Percentiles rank a stretch among this genome's conserved stretches.
phyloP scores from a whole-genome alignment of 495 filamentous ascomycete genomes.

The Podospora bellae-mahoneyi region DNA sequence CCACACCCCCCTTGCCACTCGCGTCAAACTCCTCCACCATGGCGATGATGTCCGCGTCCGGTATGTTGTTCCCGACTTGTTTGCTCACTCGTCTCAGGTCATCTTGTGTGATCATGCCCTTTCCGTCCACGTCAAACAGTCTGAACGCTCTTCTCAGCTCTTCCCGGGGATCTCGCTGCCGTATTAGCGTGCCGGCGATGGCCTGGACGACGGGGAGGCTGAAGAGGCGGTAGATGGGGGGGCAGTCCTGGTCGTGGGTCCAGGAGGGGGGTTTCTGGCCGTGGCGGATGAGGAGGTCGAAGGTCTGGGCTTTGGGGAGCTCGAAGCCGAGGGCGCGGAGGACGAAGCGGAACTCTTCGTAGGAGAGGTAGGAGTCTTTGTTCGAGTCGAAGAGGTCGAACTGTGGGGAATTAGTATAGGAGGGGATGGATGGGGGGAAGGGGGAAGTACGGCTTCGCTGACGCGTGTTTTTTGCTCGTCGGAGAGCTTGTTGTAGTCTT shows the following conservation, averaged over 20 bases:
- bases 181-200: conserved; percentile 75
- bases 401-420: conserved; percentile 40
- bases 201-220: conserved; percentile 58
- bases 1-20: conserved; percentile 85
- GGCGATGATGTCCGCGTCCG: conserved; percentile 85
- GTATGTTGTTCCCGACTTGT: conserved; percentile 85
- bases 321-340: conserved; percentile 94
- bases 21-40: conserved; percentile 99
- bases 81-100: conserved; percentile 84
- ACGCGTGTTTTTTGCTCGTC: conserved; percentile 38
- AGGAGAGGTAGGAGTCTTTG: conserved; percentile 89
- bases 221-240: conserved; percentile 37
- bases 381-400: conserved; percentile 97
- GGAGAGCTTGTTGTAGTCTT: conserved; percentile 36
- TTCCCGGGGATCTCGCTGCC: conserved; percentile 77
- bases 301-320: conserved; percentile 39
- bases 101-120: conserved; percentile 80
- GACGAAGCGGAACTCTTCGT: conserved; percentile 97
- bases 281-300: conserved; percentile 36
- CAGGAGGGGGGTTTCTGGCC: conserved; percentile 35
- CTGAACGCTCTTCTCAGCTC: conserved; percentile 91
- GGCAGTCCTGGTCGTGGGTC: conserved; percentile 37
- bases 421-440: not conserved
- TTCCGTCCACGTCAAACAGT: conserved; percentile 70
- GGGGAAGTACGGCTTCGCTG: conserved; percentile 29